These are phyloP conservation scores for Silene uniflora DNA, from an alignment of 148 eudicot genomes.

Conservation along the genomic window DNA sequence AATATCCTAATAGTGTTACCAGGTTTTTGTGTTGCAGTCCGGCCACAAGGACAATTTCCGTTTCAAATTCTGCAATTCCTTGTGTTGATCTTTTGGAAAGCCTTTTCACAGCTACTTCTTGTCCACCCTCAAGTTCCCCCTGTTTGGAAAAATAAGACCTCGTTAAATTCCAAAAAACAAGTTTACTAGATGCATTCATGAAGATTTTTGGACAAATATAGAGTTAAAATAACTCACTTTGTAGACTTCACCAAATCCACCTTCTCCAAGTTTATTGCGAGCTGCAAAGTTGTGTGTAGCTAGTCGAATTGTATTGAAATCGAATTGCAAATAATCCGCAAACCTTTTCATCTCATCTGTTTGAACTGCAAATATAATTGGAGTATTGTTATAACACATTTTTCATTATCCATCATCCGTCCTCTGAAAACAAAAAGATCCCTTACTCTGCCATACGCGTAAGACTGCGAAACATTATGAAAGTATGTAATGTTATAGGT, in stretches of 20 bases:
- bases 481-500: too few species aligned
- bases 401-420: too few species aligned
- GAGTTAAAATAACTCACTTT: not conserved
- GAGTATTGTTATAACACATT: too few species aligned
- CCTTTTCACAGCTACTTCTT: constrained; percentile 13
- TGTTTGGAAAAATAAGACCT: not conserved
- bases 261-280: constrained; percentile 14
- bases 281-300: constrained; percentile 12
- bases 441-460: too few species aligned
- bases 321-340: constrained; percentile 8
- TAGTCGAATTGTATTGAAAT: constrained; percentile 5
- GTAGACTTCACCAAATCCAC: constrained; percentile 17
- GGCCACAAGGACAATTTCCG: constrained; percentile 10
- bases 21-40: constrained; percentile 12
- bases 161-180: too few species aligned
- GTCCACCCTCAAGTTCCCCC: constrained; percentile 15
- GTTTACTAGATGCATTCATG: too few species aligned
- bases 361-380: constrained; percentile 16
- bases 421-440: too few species aligned
- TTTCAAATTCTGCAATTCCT: constrained; percentile 13
- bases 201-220: not conserved
- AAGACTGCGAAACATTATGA: too few species aligned
- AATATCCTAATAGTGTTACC: constrained; percentile 12
- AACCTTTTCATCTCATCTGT: constrained; percentile 7
- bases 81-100: constrained; percentile 10